These are phyloP conservation scores for Colletotrichum simmondsii DNA, from an alignment of 2,329 filamentous ascomycete species.

Conservation along the genomic window DNA sequence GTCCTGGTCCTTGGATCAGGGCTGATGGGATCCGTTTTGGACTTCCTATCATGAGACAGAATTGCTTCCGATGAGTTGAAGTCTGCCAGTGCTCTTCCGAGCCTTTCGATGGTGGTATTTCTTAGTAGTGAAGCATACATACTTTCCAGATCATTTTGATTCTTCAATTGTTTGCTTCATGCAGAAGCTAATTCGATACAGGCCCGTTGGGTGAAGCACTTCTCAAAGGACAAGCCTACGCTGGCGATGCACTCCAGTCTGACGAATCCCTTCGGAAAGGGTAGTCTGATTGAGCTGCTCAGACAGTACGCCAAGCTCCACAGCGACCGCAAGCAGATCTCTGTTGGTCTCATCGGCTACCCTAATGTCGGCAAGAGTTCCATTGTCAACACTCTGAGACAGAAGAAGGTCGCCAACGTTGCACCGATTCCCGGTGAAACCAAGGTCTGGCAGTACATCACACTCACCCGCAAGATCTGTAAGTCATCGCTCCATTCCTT, in stretches of 20 bases:
- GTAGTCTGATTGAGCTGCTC: slow-evolving; percentile 89
- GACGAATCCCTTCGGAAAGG: slow-evolving; percentile 97
- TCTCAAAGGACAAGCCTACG: slow-evolving; percentile 93
- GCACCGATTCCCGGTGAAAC: slow-evolving; percentile 97
- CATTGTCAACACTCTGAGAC: slow-evolving; percentile 95
- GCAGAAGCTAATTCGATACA: slow-evolving; percentile 54
- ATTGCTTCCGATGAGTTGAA: slow-evolving; percentile 99
- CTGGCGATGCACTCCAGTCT: slow-evolving; percentile 95
- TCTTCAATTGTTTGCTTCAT: slow-evolving; percentile 23
- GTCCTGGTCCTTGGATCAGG: slow-evolving; percentile 72
- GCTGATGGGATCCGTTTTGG: slow-evolving; percentile 92
- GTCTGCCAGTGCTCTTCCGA: slow-evolving; percentile 70
- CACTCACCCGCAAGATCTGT: slow-evolving; percentile 88
- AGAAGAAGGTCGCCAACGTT: slow-evolving; percentile 93
- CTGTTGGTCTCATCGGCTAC: slow-evolving; percentile 81
- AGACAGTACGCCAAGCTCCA: slow-evolving; percentile 94
- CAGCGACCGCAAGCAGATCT: slow-evolving; percentile 91
- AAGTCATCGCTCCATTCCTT: background rate
- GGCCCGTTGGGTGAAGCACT: slow-evolving; percentile 90
- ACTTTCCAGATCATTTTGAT: slow-evolving; percentile 38
- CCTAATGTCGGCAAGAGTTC: slow-evolving; percentile 97
- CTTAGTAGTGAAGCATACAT: slow-evolving; percentile 99
- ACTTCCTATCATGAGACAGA: slow-evolving; percentile 77
- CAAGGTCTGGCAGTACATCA: slow-evolving; percentile 98
- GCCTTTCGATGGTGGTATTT: slow-evolving; percentile 74